Base-by-base conservation (phyloP, 1,284 basidiomycete genomes). In the Microbotryum intermedium region DNA sequence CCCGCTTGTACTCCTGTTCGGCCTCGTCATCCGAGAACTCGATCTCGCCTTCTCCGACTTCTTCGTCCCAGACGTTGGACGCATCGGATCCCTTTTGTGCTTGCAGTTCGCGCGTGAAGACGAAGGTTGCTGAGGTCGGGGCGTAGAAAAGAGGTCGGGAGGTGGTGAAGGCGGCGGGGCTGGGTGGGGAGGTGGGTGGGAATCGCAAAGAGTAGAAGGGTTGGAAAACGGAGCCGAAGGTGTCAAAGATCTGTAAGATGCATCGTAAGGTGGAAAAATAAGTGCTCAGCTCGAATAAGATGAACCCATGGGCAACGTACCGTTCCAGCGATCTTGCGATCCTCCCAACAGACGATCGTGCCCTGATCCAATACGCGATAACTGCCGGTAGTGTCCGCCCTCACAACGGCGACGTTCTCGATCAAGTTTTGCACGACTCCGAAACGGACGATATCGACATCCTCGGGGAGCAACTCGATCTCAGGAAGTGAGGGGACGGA, bases 1-100 rank as follows among this genome's bases (percentile, higher is more conserved):
- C 67, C 50, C 74, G 68, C 69, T 81, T 86, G 69, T 83, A 80
- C 42, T 82, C 82, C 20, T 83, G 82, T 72, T 94, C 90, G 57
- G 84, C 81, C 72, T 94, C 90, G 68, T 94, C 90, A 63, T 94
- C 90, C 6, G 87, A 90, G 72, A 90, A 94, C 69, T 93, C 90
- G 21, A 89, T 70, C 70, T 93, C 90, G 58, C 89, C 83, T 16
- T 87, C 89, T 3, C 78, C 86, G 1, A 87, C 85, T 71, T 93
- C 90, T 74, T 93, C 90, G 69, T 93, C 90, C 69, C 89, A 83
- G 8, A 90, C 80, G 73, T 93, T 93, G 72, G 88, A 90, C n/a
- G 90, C 90, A 68, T 93, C 90, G 69, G 87, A 90, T 44, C 90
- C 90, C 71, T 84, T 90, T 7, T 76, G 73, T 61, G 79, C 79